Percentiles rank a stretch among this genome's conserved stretches.
Evolutionary conservation across 805 yeast species (phyloP).

Genomic region (Debaryomyces prosopidis): DNA sequence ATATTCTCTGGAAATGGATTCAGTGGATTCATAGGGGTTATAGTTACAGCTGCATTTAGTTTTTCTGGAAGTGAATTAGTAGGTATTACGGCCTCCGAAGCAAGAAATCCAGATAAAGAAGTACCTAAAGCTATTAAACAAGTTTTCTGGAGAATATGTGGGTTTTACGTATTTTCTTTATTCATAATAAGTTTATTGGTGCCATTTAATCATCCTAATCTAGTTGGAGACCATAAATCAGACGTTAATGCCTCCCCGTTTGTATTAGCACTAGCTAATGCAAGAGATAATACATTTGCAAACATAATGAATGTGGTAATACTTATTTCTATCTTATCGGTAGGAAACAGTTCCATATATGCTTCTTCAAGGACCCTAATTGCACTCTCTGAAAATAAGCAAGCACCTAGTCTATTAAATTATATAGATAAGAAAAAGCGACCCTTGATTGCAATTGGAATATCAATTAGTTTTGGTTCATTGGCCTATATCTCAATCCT

Average conservation of each 20-base stretch:
- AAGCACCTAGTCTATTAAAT: conserved; percentile 16
- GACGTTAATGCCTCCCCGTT: conserved; percentile 24
- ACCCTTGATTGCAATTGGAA: conserved; percentile 9
- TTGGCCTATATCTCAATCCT: conserved; percentile 8
- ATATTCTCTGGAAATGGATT: conserved; percentile 14
- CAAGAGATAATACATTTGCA: conserved; percentile 15
- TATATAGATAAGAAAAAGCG: conserved; percentile 10
- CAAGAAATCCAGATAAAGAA: conserved; percentile 29
- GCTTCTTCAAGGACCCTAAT: conserved; percentile 23
- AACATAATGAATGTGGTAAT: conserved; percentile 22
- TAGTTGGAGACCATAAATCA: conserved; percentile 9
- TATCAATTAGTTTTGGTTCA: conserved; percentile 4
- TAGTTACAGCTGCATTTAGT: conserved; percentile 22
- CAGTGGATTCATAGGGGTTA: conserved; percentile 16
- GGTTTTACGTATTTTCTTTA: conserved; percentile 58
- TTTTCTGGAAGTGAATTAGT: conserved; percentile 19
- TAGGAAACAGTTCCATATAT: conserved; percentile 24
- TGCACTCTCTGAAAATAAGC: conserved; percentile 22
- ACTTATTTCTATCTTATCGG: conserved; percentile 23
- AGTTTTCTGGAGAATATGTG: conserved; percentile 70
- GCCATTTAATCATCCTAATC: conserved; percentile 11
- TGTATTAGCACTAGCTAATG: conserved; percentile 23
- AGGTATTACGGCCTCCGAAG: conserved; percentile 45
- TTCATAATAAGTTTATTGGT: conserved; percentile 14
- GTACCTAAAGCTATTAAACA: conserved; percentile 36